These are phyloP conservation scores for Lolium rigidum DNA, from an alignment of 176 grass and related monocot species.

Conservation along the genomic window DNA sequence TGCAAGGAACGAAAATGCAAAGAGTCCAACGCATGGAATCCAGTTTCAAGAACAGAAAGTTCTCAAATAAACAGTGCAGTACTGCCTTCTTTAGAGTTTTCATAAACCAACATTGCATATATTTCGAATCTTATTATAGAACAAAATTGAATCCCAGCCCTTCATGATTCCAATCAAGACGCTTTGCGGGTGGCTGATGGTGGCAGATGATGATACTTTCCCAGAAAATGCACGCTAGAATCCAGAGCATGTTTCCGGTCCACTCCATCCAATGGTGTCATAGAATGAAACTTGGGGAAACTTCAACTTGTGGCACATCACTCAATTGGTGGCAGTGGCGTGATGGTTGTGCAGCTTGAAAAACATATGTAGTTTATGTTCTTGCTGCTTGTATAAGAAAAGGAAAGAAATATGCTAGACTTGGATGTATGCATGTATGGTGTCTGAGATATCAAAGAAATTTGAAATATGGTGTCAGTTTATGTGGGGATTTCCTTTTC, in stretches of 20 bases:
- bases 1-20: no score
- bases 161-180: neutral
- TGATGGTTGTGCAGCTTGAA: neutral
- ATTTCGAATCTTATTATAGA: neutral
- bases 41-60: no score
- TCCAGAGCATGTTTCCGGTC: neutral
- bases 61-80: neutral
- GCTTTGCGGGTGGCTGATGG: neutral
- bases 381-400: neutral
- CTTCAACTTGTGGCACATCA: neutral
- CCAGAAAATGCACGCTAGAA: neutral
- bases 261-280: neutral
- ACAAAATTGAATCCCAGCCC: no score
- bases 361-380: neutral
- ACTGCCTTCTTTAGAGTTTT: neutral
- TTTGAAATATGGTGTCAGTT: neutral
- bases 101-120: neutral
- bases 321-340: neutral
- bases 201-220: neutral
- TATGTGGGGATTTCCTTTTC: neutral
- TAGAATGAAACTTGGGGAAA: neutral
- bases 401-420: neutral
- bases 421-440: neutral
- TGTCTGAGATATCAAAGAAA: neutral
- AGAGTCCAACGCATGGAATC: no score